phyloP scores from a whole-genome alignment of 495 filamentous ascomycete species.

The Penicillium lagena region DNA sequence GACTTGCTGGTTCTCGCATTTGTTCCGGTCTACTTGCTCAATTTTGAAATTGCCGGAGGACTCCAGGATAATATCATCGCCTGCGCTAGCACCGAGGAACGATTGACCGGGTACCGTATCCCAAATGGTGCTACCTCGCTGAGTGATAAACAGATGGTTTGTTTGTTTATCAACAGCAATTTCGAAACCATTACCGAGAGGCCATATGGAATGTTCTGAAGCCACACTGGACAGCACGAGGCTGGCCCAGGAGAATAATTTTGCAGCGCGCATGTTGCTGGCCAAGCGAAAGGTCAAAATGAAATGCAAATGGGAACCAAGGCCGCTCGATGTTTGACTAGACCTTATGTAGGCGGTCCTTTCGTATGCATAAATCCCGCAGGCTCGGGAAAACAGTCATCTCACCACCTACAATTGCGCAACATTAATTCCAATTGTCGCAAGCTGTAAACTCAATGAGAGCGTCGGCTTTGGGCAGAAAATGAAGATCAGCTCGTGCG shows the following conservation, averaged over 20 bases:
- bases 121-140: constrained; percentile 9
- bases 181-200: constrained; percentile 12
- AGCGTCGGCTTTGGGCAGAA: background rate
- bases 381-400: too few relatives aligned
- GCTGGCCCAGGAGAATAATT: constrained; percentile 9
- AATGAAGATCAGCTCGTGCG: constrained; percentile 10
- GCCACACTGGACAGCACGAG: constrained; percentile 4
- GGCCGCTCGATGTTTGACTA: too few relatives aligned
- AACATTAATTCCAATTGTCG: too few relatives aligned
- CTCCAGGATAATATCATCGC: constrained; percentile 9
- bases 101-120: constrained; percentile 9
- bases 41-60: constrained; percentile 20
- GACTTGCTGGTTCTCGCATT: constrained; percentile 14
- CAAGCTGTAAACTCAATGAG: too few relatives aligned
- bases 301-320: too few relatives aligned
- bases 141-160: constrained; percentile 9
- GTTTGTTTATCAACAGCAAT: constrained; percentile 5
- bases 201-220: constrained; percentile 4
- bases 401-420: too few relatives aligned
- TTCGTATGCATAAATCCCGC: too few relatives aligned
- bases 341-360: too few relatives aligned
- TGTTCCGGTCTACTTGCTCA: constrained; percentile 13
- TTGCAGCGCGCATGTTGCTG: constrained; percentile 10
- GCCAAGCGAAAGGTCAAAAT: too few relatives aligned
- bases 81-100: constrained; percentile 17